Evolutionary conservation across 2,329 filamentous ascomycete species (phyloP).

Genomic region (Ophiobolus disseminans): DNA sequence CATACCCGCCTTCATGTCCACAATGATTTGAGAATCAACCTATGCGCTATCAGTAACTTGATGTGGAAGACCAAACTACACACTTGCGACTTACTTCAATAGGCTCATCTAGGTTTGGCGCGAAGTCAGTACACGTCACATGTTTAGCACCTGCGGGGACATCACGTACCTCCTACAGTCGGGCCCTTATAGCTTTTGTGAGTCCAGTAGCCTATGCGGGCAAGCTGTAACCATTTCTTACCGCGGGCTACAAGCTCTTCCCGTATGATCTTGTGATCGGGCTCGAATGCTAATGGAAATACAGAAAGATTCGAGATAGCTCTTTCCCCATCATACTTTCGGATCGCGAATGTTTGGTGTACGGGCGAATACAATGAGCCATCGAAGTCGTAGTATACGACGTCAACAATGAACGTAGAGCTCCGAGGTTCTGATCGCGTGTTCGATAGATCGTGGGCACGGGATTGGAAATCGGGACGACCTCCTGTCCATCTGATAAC

Average conservation of each 20-base stretch:
- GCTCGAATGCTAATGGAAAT: neutral
- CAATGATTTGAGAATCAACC: neutral
- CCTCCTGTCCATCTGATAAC: neutral
- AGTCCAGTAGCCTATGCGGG: neutral
- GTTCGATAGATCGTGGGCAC: neutral
- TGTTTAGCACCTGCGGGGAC: neutral
- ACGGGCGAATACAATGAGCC: neutral
- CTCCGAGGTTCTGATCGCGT: neutral
- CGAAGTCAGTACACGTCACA: neutral
- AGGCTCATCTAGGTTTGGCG: neutral
- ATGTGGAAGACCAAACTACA: neutral
- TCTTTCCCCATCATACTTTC: neutral
- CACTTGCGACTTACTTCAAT: neutral
- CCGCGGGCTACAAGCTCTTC: neutral
- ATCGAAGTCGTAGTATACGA: neutral
- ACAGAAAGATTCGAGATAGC: neutral
- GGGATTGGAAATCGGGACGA: neutral
- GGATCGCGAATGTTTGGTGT: neutral
- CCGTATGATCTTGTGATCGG: neutral
- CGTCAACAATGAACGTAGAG: neutral
- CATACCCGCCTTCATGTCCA: neutral
- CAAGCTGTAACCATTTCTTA: neutral
- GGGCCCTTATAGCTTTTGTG: neutral
- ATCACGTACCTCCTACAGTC: no score
- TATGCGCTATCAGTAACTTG: neutral